Percentiles rank a stretch among this genome's conserved stretches.
Evolutionary conservation across 2,329 filamentous ascomycete genomes (phyloP).

Genomic region (Verticillium zaregamsianum): DNA sequence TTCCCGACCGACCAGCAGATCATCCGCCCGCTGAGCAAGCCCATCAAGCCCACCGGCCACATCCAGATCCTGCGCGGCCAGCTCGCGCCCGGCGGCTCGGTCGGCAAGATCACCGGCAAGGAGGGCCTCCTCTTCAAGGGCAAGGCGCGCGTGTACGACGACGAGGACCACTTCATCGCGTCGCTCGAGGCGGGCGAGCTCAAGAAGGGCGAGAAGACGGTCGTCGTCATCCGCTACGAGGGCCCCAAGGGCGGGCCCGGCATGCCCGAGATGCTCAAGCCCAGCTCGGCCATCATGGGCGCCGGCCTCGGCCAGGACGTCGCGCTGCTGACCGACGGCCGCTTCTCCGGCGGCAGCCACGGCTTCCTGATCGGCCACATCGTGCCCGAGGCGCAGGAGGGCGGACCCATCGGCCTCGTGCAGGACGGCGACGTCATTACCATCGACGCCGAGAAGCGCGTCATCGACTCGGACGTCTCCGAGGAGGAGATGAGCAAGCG

Average conservation of each 20-base stretch:
- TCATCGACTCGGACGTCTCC: slow-evolving; percentile 63
- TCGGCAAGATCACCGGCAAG: slow-evolving; percentile 93
- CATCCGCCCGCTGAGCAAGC: slow-evolving; percentile 74
- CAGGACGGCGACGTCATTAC: slow-evolving; percentile 74
- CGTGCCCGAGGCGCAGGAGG: slow-evolving; percentile 80
- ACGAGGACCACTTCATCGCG: slow-evolving; percentile 74
- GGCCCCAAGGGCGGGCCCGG: slow-evolving; percentile 90
- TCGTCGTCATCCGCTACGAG: slow-evolving; percentile 88
- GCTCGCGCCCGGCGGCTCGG: slow-evolving; percentile 79
- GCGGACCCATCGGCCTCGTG: slow-evolving; percentile 81
- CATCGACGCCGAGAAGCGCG: slow-evolving; percentile 74
- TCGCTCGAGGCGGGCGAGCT: slow-evolving; percentile 75
- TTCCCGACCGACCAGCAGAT: slow-evolving; percentile 76
- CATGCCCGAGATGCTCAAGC: slow-evolving; percentile 94
- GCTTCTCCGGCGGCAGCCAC: slow-evolving; percentile 78
- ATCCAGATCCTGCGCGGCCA: slow-evolving; percentile 85
- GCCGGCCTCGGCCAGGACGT: slow-evolving; percentile 75
- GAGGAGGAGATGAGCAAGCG: slow-evolving; percentile 60
- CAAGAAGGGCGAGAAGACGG: slow-evolving; percentile 81
- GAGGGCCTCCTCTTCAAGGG: slow-evolving; percentile 82
- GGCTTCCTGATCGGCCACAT: slow-evolving; percentile 87
- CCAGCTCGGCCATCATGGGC: slow-evolving; percentile 89
- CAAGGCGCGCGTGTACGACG: slow-evolving; percentile 78
- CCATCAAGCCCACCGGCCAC: slow-evolving; percentile 83
- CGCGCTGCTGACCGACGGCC: slow-evolving; percentile 68